phyloP scores from a whole-genome alignment of 495 filamentous ascomycete genomes.

The Xylaria grammica region DNA sequence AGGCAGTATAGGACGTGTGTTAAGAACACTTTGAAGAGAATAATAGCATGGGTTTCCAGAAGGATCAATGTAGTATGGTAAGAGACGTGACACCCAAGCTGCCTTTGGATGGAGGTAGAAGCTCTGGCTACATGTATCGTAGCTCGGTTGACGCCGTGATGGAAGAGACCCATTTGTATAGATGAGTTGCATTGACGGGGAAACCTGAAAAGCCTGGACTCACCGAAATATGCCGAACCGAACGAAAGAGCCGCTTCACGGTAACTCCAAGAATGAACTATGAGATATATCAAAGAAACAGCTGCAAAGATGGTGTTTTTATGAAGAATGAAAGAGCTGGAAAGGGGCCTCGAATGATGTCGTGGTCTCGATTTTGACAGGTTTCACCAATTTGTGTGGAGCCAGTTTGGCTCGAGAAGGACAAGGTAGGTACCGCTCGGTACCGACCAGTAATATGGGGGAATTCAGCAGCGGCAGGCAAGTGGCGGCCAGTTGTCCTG shows the following conservation, averaged over 20 bases:
- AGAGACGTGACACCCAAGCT: no score
- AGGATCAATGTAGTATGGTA: background rate
- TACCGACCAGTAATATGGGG: constrained; percentile 8
- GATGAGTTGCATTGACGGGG: background rate
- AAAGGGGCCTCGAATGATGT: constrained; percentile 18
- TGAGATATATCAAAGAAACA: background rate
- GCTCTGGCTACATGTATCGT: constrained; percentile 1
- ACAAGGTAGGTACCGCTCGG: background rate
- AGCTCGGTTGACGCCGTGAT: background rate
- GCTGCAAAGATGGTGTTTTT: constrained; percentile 1
- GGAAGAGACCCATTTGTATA: no score
- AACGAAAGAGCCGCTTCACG: background rate
- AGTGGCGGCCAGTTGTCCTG: constrained; percentile 6
- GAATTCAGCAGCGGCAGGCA: background rate
- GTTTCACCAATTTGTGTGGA: constrained; percentile 42
- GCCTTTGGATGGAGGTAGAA: background rate
- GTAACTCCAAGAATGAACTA: background rate
- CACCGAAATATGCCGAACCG: constrained; percentile 2
- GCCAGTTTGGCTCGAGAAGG: constrained; percentile 9
- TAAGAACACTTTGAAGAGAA: background rate
- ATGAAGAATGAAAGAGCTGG: constrained; percentile 10
- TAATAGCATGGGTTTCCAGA: background rate
- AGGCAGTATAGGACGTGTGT: no score
- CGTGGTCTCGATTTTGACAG: constrained; percentile 37
- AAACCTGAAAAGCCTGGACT: background rate